A percentile compares a stretch with the other conserved stretches of the same genome.
phyloP scores from a whole-genome alignment of 371 early-diverging fungal species.

The Rhizopus stolonifer region DNA sequence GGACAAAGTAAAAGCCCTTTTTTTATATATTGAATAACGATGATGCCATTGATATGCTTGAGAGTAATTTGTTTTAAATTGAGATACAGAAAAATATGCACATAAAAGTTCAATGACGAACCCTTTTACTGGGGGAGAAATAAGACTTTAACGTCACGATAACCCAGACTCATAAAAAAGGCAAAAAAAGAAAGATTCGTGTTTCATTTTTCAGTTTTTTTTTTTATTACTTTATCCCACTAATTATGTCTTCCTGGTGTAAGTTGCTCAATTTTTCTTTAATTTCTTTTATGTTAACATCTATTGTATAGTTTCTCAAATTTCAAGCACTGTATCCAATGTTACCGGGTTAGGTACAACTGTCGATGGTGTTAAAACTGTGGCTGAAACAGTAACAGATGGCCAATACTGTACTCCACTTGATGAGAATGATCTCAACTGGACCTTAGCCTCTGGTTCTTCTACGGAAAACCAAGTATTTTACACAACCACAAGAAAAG shows the following conservation, averaged over 20 bases:
- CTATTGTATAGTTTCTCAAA: slow-evolving; percentile 39
- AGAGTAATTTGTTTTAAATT: too few relatives aligned
- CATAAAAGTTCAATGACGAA: too few relatives aligned
- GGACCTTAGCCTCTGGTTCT: slow-evolving; percentile 70
- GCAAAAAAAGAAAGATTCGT: background rate
- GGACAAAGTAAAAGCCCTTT: too few relatives aligned
- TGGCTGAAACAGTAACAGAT: slow-evolving; percentile 57
- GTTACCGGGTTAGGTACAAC: slow-evolving; percentile 40
- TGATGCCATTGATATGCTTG: too few relatives aligned
- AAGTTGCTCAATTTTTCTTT: background rate
- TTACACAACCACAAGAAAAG: slow-evolving; percentile 75
- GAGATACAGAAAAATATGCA: too few relatives aligned
- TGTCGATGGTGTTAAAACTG: slow-evolving; percentile 44
- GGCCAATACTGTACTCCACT: slow-evolving; percentile 59
- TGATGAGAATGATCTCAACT: slow-evolving; percentile 66
- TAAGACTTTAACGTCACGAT: too few relatives aligned
- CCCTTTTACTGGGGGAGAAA: too few relatives aligned
- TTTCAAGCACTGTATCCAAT: slow-evolving; percentile 49
- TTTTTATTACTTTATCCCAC: background rate
- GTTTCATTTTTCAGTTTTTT: background rate
- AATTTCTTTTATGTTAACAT: background rate
- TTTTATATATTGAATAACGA: too few relatives aligned
- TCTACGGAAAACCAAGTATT: slow-evolving; percentile 91
- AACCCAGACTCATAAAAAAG: background rate
- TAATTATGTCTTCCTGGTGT: background rate